Evolutionary conservation across 768 basidiomycete species (phyloP).

Genomic region (Suillus alpinus): DNA sequence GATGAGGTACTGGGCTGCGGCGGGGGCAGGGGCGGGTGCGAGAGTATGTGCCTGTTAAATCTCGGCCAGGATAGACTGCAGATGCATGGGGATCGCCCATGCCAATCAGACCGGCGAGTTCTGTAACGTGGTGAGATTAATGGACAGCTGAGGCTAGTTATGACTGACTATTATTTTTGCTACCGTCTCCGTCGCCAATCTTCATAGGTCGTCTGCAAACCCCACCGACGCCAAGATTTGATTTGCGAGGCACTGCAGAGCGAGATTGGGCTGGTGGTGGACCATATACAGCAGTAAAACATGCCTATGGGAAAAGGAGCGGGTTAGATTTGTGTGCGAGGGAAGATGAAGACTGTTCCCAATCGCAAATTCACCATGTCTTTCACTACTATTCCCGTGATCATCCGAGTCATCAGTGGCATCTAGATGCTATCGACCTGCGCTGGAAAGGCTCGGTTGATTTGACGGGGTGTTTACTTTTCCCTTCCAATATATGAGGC

Average conservation of each 20-base stretch:
- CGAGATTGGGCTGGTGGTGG: constrained; percentile 64
- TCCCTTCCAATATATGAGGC: too few relatives aligned
- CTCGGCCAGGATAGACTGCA: constrained; percentile 67
- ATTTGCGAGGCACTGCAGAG: constrained; percentile 57
- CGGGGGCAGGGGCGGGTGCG: too few relatives aligned
- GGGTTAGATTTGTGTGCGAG: constrained; percentile 3
- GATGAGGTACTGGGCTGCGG: constrained; percentile 22
- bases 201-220: constrained; percentile 98
- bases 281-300: constrained; percentile 96
- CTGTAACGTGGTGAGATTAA: constrained; percentile 39
- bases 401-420: too few relatives aligned
- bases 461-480: too few relatives aligned
- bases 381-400: too few relatives aligned
- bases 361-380: too few relatives aligned
- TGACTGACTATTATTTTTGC: constrained; percentile 80
- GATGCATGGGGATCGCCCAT: constrained; percentile 64
- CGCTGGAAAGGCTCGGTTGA: too few relatives aligned
- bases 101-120: constrained; percentile 91
- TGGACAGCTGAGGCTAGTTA: not conserved
- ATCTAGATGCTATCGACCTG: too few relatives aligned
- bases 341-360: not conserved
- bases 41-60: constrained; percentile 43
- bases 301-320: constrained; percentile 58
- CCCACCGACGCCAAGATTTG: constrained; percentile 92
- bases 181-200: constrained; percentile 81